Conservation (phyloP, 345 rosid species). For the Eucalyptus rudis region DNA sequence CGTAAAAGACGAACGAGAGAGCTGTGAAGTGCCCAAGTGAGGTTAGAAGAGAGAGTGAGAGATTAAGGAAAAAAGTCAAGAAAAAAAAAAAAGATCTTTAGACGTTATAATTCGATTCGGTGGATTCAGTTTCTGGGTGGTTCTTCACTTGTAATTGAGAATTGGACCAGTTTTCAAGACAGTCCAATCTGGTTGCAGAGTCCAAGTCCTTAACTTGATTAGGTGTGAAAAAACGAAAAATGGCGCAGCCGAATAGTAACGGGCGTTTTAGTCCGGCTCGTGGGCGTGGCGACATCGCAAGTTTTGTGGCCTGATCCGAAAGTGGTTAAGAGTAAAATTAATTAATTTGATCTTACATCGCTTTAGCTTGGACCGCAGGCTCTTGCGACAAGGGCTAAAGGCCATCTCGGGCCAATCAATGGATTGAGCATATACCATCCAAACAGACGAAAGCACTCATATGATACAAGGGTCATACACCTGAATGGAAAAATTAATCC, state of each 20-base stretch:
- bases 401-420: background rate
- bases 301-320: background rate
- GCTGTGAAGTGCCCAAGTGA: background rate
- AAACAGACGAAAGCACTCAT: background rate
- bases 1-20: background rate
- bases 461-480: background rate
- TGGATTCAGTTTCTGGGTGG: accelerated
- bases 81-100: background rate
- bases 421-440: background rate
- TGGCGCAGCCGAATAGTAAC: background rate
- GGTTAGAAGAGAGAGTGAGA: background rate
- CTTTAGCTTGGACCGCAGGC: background rate
- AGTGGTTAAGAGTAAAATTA: background rate
- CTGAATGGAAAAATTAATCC: background rate
- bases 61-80: background rate
- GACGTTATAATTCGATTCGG: accelerated
- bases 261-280: background rate
- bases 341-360: background rate
- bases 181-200: background rate
- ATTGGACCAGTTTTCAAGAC: accelerated
- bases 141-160: accelerated
- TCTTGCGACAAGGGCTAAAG: background rate
- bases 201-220: background rate
- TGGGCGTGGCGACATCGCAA: background rate
- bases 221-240: background rate